Percentiles rank a stretch among this genome's conserved stretches.
Evolutionary conservation across 2,329 filamentous ascomycete genomes (phyloP).

Genomic region (Phialophora tarda): DNA sequence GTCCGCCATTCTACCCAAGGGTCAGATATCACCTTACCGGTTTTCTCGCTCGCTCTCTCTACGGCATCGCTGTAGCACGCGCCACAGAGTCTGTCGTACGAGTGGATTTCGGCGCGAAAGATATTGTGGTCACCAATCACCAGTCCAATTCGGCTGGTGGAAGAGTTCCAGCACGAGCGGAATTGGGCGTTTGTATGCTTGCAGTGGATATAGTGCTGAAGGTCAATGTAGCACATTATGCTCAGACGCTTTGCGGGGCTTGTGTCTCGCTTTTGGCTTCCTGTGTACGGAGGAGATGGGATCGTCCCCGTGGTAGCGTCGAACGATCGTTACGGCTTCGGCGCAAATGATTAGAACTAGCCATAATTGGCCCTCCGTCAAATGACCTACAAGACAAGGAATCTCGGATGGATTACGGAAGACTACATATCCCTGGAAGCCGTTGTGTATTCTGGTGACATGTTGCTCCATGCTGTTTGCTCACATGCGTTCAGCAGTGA

Average conservation of each 20-base stretch:
- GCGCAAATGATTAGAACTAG: not conserved
- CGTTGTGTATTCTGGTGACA: not conserved
- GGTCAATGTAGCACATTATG: conserved; percentile 6
- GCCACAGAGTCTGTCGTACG: conserved; percentile 5
- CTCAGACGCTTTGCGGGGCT: not conserved
- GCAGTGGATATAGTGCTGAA: conserved; percentile 11
- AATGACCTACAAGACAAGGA: not conserved
- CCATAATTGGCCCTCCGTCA: not conserved
- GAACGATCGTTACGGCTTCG: not conserved
- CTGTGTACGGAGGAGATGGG: not conserved
- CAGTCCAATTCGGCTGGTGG: not conserved
- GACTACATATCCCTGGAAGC: not conserved
- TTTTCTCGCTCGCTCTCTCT: conserved; percentile 2
- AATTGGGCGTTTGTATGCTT: conserved; percentile 7
- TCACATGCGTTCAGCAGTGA: not conserved
- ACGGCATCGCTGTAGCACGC: conserved; percentile 5
- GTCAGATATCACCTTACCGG: not conserved
- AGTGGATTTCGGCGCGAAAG: conserved; percentile 3
- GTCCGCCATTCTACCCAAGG: not conserved
- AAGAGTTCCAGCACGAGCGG: not conserved
- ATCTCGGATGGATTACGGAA: not conserved
- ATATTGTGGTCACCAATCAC: not conserved
- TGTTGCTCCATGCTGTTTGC: not conserved
- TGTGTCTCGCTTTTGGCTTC: not conserved
- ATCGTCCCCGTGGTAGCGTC: not conserved